Percentiles rank a stretch among this genome's conserved stretches.
Evolutionary conservation across 495 filamentous ascomycete genomes (phyloP).

Genomic region (Penicillium bialowiezense): DNA sequence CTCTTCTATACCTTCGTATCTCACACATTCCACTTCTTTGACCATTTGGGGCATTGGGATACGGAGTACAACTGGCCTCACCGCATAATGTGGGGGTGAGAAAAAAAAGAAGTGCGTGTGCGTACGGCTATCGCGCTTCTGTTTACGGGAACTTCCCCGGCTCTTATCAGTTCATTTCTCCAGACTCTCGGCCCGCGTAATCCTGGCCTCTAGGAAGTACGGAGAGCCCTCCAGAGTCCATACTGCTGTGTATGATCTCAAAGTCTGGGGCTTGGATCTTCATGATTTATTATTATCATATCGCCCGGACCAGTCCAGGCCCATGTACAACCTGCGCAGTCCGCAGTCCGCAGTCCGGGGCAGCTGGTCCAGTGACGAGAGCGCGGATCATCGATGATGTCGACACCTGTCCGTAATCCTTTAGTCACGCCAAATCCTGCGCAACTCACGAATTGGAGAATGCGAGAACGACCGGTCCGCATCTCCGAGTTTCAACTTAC

Average conservation of each 20-base stretch:
- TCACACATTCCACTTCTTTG: too few relatives aligned
- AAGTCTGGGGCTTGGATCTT: background rate
- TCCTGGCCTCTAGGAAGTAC: slow-evolving; percentile 1
- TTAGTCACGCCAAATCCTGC: slow-evolving; percentile 16
- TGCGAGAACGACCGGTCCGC: slow-evolving; percentile 5
- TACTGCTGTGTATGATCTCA: too few relatives aligned
- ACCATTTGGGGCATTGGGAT: too few relatives aligned
- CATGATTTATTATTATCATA: background rate
- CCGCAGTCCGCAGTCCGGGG: background rate
- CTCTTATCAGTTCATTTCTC: slow-evolving; percentile 3
- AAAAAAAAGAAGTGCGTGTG: slow-evolving; percentile 27
- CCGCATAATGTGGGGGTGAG: too few relatives aligned
- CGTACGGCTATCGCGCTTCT: slow-evolving; percentile 26
- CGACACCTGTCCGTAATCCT: slow-evolving; percentile 25
- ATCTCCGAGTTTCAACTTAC: too few relatives aligned
- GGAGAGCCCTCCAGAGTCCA: too few relatives aligned
- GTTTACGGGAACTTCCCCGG: slow-evolving; percentile 16
- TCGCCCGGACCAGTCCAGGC: slow-evolving; percentile 2
- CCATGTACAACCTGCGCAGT: background rate
- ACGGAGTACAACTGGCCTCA: too few relatives aligned
- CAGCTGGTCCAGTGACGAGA: slow-evolving; percentile 14
- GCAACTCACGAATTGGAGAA: slow-evolving; percentile 11
- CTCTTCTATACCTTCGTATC: too few relatives aligned
- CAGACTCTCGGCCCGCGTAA: too few relatives aligned
- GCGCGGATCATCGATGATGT: slow-evolving; percentile 30